Conservation (phyloP, 1,284 basidiomycete species). For the Cutaneotrichosporon cavernicola region DNA sequence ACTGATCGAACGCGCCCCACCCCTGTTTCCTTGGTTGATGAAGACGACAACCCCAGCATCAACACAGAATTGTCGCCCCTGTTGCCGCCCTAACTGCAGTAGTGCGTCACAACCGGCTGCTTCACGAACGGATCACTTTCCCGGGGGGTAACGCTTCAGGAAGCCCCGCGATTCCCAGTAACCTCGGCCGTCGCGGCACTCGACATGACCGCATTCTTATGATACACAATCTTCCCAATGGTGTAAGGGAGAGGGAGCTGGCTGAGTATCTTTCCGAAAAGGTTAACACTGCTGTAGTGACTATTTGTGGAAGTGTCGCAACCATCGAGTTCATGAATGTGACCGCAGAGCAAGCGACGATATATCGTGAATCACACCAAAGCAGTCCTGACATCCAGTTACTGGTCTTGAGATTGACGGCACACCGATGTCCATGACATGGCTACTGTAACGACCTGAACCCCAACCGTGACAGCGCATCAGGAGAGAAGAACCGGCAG, state of each 20-base stretch:
- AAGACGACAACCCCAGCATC: neutral
- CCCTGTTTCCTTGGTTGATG: too few relatives aligned
- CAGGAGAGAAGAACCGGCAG: neutral
- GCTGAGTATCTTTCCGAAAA: neutral
- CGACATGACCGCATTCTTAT: neutral
- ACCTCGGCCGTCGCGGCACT: neutral
- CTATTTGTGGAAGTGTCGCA: neutral
- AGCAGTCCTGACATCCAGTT: neutral
- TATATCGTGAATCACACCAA: neutral
- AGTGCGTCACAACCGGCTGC: neutral
- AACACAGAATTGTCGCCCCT: neutral
- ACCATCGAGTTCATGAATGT: neutral
- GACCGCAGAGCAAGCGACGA: neutral
- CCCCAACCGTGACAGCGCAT: neutral
- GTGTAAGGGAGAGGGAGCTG: neutral
- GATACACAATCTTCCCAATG: neutral
- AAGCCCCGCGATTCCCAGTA: neutral
- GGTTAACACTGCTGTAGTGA: neutral
- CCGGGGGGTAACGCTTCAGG: neutral
- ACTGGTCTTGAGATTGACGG: neutral
- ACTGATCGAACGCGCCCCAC: too few relatives aligned
- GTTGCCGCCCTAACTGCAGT: too few relatives aligned
- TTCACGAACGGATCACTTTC: neutral
- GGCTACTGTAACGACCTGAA: neutral
- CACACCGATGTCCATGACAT: neutral